These are phyloP conservation scores for Brassica incana DNA, from an alignment of 345 rosid species.

Conservation along the genomic window DNA sequence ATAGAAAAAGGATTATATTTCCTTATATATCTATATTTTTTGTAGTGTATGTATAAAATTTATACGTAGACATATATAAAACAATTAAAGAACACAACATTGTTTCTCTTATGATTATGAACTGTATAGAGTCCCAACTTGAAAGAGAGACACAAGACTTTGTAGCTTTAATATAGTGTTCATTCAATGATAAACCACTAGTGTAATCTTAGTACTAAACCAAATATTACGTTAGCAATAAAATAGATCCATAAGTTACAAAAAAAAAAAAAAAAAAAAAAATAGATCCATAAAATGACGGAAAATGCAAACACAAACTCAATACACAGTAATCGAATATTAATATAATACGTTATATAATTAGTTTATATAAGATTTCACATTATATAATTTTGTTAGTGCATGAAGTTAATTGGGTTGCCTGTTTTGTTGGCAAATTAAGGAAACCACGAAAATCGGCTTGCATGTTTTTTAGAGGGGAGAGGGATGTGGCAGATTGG, in stretches of 20 bases:
- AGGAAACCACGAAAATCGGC: constrained; percentile 7
- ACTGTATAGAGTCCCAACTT: neutral
- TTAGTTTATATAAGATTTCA: neutral
- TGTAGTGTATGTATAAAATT: neutral
- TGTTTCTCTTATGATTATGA: neutral
- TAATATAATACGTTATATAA: neutral
- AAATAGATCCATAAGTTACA: neutral
- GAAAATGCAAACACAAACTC: neutral
- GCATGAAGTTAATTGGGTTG: constrained; percentile 8
- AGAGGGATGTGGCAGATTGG: constrained; percentile 19
- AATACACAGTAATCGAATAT: neutral
- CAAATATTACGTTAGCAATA: neutral
- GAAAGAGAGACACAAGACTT: neutral
- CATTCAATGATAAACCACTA: neutral
- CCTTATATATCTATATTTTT: neutral
- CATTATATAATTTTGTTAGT: neutral
- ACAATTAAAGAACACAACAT: neutral
- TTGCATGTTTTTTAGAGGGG: constrained; percentile 2
- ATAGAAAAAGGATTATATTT: neutral
- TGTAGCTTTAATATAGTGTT: neutral
- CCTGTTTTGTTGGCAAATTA: constrained; percentile 26
- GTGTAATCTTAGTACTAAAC: neutral
- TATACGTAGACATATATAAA: neutral
- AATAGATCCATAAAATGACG: neutral
- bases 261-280: no score